Evolutionary conservation across 257 asterid species (phyloP).

Genomic region (Orobanche coerulescens): DNA sequence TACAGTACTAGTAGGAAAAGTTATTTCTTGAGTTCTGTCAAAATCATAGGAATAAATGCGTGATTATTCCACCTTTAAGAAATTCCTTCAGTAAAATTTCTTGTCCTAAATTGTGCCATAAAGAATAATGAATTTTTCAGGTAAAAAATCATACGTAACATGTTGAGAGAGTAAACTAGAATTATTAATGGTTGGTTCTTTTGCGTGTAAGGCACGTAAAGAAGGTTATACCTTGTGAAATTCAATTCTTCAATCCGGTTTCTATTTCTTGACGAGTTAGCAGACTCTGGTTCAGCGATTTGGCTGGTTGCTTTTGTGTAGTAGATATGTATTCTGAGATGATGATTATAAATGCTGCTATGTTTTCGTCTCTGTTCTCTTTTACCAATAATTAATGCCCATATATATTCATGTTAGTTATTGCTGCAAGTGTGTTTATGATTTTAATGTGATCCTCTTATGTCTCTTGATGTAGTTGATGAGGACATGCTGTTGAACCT

Average conservation of each 20-base stretch:
- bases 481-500: conserved; percentile 72
- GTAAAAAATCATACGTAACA: neutral
- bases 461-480: conserved; percentile 46
- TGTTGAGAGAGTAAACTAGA: neutral
- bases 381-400: neutral
- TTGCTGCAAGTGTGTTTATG: neutral
- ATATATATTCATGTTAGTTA: neutral
- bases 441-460: conserved; percentile 9
- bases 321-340: too few species aligned
- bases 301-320: neutral
- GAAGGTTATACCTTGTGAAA: too few species aligned
- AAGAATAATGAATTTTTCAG: too few species aligned
- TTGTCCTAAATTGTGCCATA: too few species aligned
- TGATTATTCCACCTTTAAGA: too few species aligned
- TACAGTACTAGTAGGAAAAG: too few species aligned
- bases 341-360: neutral
- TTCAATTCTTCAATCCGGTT: too few species aligned
- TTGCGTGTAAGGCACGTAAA: too few species aligned
- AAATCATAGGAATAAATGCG: too few species aligned
- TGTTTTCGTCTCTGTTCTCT: conserved; percentile 9
- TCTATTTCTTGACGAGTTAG: too few species aligned
- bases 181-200: neutral
- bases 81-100: too few species aligned
- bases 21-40: too few species aligned
- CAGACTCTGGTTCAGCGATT: neutral